Base-by-base conservation (phyloP, 352 stramenopile species). In the Thalassiosira mediterranea region DNA sequence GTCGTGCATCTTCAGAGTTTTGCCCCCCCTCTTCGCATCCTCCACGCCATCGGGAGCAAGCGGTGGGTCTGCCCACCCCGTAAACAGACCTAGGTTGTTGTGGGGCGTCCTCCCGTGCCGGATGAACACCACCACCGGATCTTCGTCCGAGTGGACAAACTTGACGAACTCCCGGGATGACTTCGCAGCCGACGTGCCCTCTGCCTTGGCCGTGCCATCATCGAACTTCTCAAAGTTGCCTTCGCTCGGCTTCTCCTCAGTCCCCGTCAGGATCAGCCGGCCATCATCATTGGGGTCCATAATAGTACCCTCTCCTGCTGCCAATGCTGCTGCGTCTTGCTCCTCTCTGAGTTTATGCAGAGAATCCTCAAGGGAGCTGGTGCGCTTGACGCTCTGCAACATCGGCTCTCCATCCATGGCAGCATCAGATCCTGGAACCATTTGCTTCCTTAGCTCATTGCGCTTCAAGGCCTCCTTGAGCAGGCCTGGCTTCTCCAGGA, bases 1-100 rank as follows among this genome's bases (percentile, higher is more conserved):
- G 23, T 94, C 94, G 4, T 93, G 89, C 7, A 79, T 82, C 59
- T 94, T 93, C 10, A 98, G 82, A 46, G 97, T 81, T 26, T 94
- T 91, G 61, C 94, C 95, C 54, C 94, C 95, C 48, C 95, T 90
- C 61, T 95, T 92, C 48, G 95, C 96, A 81, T 98, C 94, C 59
- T 93, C 77, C 1, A 81, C 64, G 48, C 86, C 88, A 49, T 90
- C 81, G 19, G 54, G 32, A 8, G 81, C 75, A 8, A 91, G 48
- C 8, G 73, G 77, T 15, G 73, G 78, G 74, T 88, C 83, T 61
- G 88, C 79, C 79, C 81, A 91, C 28, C 84, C 84, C 26, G 84
- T 91, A 63, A 91, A 91, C 2, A 91, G 47, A 2, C 79, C 79
- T 13, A 91, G 40, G 40, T 91, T 87, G 54, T 91, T 91, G 46